phyloP scores from a whole-genome alignment of 805 yeast genomes.

The Phaffomyces antillensis region DNA sequence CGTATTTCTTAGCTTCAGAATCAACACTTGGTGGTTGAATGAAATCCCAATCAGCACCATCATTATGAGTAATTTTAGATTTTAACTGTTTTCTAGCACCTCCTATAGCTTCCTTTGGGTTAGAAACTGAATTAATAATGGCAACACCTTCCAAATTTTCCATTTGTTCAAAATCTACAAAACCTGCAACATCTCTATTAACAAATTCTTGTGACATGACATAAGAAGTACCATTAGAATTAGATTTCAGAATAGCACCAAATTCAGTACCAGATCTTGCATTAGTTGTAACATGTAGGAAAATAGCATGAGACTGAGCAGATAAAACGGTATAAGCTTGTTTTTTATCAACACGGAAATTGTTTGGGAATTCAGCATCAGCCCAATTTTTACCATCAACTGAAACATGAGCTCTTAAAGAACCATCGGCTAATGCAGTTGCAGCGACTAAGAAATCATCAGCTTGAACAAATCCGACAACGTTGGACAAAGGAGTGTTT shows the following conservation, averaged over 20 bases:
- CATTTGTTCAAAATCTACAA: conserved; percentile 82
- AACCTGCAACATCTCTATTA: conserved; percentile 67
- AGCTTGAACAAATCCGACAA: conserved; percentile 68
- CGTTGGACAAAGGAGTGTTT: conserved; percentile 41
- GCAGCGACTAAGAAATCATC: conserved; percentile 75
- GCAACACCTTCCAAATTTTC: conserved; percentile 82
- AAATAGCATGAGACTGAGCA: conserved; percentile 61
- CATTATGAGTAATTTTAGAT: conserved; percentile 77
- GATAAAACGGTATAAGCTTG: conserved; percentile 77
- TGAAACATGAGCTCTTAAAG: conserved; percentile 65
- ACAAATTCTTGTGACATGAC: conserved; percentile 61
- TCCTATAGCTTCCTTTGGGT: conserved; percentile 36
- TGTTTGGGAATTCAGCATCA: conserved; percentile 70
- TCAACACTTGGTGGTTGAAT: conserved; percentile 64
- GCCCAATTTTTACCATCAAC: conserved; percentile 74
- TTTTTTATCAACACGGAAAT: conserved; percentile 49
- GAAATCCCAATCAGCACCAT: conserved; percentile 82
- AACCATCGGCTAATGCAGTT: conserved; percentile 38
- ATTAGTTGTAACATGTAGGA: conserved; percentile 75
- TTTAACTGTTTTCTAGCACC: conserved; percentile 52
- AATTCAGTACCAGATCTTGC: conserved; percentile 43
- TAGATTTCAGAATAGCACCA: conserved; percentile 82
- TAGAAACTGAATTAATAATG: conserved; percentile 61
- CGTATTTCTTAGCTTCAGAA: conserved; percentile 48
- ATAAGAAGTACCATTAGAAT: conserved; percentile 86